phyloP scores from a whole-genome alignment of 257 asterid genomes.

The Coffea eugenioides region DNA sequence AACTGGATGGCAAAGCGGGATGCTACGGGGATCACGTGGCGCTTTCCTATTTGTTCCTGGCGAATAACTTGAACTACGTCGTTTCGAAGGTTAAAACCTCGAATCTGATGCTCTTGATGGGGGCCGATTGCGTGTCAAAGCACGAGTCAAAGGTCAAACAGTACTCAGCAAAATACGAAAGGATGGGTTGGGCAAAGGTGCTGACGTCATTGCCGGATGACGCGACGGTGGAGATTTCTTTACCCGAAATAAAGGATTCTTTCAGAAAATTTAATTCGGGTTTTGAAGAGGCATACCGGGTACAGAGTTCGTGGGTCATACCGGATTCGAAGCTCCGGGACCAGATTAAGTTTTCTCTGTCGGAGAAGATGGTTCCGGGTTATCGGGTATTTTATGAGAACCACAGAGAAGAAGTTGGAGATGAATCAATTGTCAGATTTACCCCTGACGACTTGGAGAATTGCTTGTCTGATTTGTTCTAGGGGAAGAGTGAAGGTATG shows the following conservation, averaged over 20 bases:
- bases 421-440: slow-evolving; percentile 51
- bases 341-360: slow-evolving; percentile 40
- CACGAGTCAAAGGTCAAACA: slow-evolving; percentile 53
- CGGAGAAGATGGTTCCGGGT: slow-evolving; percentile 32
- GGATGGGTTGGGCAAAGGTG: no score
- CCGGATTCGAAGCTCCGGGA: slow-evolving; percentile 63
- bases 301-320: slow-evolving; percentile 62
- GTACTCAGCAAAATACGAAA: slow-evolving; percentile 42
- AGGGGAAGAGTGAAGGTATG: neutral
- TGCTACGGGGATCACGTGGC: slow-evolving; percentile 58
- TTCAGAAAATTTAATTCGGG: slow-evolving; percentile 42
- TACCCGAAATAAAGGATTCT: slow-evolving; percentile 25
- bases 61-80: slow-evolving; percentile 78
- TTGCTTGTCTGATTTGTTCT: slow-evolving; percentile 66
- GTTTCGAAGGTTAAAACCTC: slow-evolving; percentile 67
- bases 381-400: slow-evolving; percentile 43
- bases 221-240: slow-evolving; percentile 32
- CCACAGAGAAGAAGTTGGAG: slow-evolving; percentile 16
- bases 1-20: slow-evolving; percentile 76
- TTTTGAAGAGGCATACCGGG: slow-evolving; percentile 51
- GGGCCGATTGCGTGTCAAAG: slow-evolving; percentile 61
- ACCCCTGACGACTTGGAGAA: slow-evolving; percentile 77
- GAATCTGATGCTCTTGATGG: slow-evolving; percentile 52
- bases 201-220: no score
- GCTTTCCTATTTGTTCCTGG: slow-evolving; percentile 62